Base-by-base conservation (phyloP, 495 filamentous ascomycete species). In the Ramalina intermedia region DNA sequence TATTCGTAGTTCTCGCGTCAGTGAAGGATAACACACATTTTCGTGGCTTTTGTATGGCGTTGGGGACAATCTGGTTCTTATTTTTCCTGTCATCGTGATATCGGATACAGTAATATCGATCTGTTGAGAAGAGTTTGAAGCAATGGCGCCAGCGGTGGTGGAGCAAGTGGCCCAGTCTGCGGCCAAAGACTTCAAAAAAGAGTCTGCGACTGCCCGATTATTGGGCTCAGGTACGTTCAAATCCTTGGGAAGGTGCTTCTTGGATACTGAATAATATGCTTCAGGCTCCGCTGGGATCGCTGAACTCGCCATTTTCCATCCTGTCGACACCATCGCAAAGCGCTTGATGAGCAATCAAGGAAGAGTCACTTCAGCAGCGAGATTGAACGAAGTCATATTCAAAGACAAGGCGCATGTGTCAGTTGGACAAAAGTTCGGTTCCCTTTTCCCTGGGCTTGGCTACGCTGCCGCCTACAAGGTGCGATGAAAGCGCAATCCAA, bases 391-490 rank as follows among this genome's bases (percentile, higher is more conserved):
- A 52, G 85, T 96, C 64, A 82, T 99, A 61, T 96, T 99, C 74
- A 91, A 81, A 68, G 85, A 95, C 53, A 83, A 85, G 63, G 86
- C 89, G 54, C 61, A 69, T 52, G 87, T 84, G 11, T 52, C 83
- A 38, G 54, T 74, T 6, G 74, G 70, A 20, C 71, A 71, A 51
- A 95, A 95, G 61, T 95, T 96, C 67, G 80, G 95, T 62, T 94
- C 91, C 26, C 72, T 99, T 24, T 99, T 99, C 68, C 91, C 91
- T 37, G 91, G 91, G 54, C 73, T 99, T 39, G 91, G 91, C 55
- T 99, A 96, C 62, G 91, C 91, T 26, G 91, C 91, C 46, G 87
- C 90, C 46, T 99, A 99, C 71, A 99, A 99, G 78, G 85, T 91
- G 55, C 40, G 67, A 61, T 12, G 16, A 47, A 38, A 35, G 24